Evolutionary conservation across 768 basidiomycete genomes (phyloP).

Genomic region (Suillus occidentalis): DNA sequence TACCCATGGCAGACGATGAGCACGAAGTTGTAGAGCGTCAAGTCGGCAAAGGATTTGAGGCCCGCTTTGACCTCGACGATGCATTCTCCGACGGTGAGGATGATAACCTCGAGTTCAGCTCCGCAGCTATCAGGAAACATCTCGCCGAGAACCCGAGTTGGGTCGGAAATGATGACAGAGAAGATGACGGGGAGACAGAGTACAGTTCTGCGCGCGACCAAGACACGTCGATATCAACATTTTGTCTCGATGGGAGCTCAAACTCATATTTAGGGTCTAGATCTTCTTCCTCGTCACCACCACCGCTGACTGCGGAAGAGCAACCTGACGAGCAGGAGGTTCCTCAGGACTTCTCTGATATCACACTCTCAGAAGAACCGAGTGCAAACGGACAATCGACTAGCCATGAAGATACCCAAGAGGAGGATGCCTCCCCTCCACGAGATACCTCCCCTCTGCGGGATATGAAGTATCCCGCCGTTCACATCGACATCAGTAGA

Average conservation of each 20-base stretch:
- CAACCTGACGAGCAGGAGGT: conserved; percentile 10
- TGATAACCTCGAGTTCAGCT: conserved; percentile 52
- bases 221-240: conserved; percentile 57
- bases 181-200: conserved; percentile 25
- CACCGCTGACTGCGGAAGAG: conserved; percentile 6
- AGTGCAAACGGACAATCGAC: conserved; percentile 1
- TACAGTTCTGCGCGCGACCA: conserved; percentile 33
- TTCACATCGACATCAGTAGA: conserved; percentile 46
- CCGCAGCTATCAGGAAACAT: conserved; percentile 62
- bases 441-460: conserved; percentile 15
- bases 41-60: conserved; percentile 24
- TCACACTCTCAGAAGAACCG: conserved; percentile 24
- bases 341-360: conserved; percentile 21
- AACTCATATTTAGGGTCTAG: conserved; percentile 16
- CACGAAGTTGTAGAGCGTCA: conserved; percentile 21
- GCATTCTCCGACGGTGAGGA: conserved; percentile 65
- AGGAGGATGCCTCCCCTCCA: conserved; percentile 4
- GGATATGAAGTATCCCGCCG: conserved; percentile 35
- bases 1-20: conserved; percentile 15
- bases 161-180: conserved; percentile 33
- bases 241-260: conserved; percentile 48
- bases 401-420: neutral
- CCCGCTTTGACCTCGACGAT: conserved; percentile 56
- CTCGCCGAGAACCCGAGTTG: conserved; percentile 50
- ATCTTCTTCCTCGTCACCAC: conserved; percentile 25